phyloP scores from a whole-genome alignment of 352 stramenopile species.

The Pythium brassicae region DNA sequence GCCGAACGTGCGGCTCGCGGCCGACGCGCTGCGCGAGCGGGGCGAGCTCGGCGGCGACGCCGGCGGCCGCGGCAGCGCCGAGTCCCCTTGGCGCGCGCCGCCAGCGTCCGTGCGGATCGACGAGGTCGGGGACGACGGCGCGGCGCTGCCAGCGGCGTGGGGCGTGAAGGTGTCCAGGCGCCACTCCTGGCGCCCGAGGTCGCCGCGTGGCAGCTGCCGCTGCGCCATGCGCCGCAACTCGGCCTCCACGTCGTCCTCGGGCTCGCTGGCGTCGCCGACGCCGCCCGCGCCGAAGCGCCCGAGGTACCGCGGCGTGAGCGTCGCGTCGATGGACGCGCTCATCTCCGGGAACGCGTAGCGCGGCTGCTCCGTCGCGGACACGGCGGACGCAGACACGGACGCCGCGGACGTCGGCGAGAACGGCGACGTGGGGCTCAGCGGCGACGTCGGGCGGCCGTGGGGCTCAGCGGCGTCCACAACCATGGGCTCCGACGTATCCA shows the following conservation, averaged over 20 bases:
- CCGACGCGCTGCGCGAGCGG: conserved; percentile 13
- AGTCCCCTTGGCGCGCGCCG: conserved; percentile 15
- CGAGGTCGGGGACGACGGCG: conserved; percentile 36
- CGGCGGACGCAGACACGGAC: conserved; percentile 72
- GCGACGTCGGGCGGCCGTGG: conserved; percentile 18
- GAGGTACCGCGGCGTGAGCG: conserved; percentile 72
- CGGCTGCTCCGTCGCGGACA: conserved; percentile 74
- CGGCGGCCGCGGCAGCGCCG: conserved; percentile 47
- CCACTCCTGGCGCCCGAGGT: conserved; percentile 76
- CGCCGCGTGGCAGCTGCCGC: conserved; percentile 68
- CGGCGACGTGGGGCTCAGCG: conserved; percentile 41
- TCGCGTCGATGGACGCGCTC: conserved; percentile 78
- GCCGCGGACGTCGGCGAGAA: conserved; percentile 63
- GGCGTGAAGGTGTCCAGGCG: conserved; percentile 54
- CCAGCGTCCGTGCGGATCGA: conserved; percentile 34
- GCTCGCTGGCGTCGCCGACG: conserved; percentile 20
- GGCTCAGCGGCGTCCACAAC: conserved; percentile 1
- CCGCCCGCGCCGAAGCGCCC: conserved; percentile 32
- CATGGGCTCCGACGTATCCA: conserved; percentile 10
- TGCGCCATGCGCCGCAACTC: conserved; percentile 75
- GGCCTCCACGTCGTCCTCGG: conserved; percentile 69
- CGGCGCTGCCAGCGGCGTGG: conserved; percentile 11
- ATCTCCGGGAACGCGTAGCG: conserved; percentile 74
- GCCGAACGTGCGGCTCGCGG: conserved; percentile 8
- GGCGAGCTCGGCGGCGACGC: conserved; percentile 63